These are phyloP conservation scores for Isabelozyma heimii DNA, from an alignment of 805 yeast species.

Conservation along the genomic window DNA sequence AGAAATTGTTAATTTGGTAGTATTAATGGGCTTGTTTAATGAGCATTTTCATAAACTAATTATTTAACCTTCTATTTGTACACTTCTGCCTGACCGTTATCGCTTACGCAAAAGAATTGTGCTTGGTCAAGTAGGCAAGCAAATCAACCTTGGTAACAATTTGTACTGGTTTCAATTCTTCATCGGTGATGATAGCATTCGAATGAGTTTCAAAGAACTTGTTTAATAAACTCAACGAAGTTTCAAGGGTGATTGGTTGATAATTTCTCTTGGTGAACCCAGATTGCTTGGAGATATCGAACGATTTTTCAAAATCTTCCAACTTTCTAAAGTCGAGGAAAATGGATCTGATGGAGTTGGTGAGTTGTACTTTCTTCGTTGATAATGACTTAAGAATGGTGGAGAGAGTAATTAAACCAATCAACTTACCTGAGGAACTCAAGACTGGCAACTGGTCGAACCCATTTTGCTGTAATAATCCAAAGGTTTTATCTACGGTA, in stretches of 20 bases:
- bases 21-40: too few species aligned
- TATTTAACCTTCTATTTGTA: too few species aligned
- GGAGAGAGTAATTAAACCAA: slow-evolving; percentile 77
- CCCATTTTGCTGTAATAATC: slow-evolving; percentile 68
- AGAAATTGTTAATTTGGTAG: too few species aligned
- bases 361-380: slow-evolving; percentile 52
- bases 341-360: slow-evolving; percentile 54
- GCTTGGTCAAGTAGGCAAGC: slow-evolving; percentile 50
- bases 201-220: slow-evolving; percentile 82
- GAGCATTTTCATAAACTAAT: too few species aligned
- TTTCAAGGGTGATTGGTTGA: slow-evolving; percentile 60
- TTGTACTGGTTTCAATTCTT: slow-evolving; percentile 68
- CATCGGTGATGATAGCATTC: slow-evolving; percentile 77
- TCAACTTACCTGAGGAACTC: slow-evolving; percentile 54
- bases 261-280: slow-evolving; percentile 64
- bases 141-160: slow-evolving; percentile 87
- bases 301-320: slow-evolving; percentile 63
- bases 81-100: too few species aligned
- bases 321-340: slow-evolving; percentile 75
- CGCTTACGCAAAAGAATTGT: slow-evolving; percentile 6
- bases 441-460: slow-evolving; percentile 86
- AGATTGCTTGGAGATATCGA: slow-evolving; percentile 55
- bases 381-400: slow-evolving; percentile 67
- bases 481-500: slow-evolving; percentile 61
- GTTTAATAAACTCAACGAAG: slow-evolving; percentile 67